Evolutionary conservation across 768 basidiomycete species (phyloP), one percentile per base, ranked within the genome.

Genomic region (Tulasnella sp.): DNA sequence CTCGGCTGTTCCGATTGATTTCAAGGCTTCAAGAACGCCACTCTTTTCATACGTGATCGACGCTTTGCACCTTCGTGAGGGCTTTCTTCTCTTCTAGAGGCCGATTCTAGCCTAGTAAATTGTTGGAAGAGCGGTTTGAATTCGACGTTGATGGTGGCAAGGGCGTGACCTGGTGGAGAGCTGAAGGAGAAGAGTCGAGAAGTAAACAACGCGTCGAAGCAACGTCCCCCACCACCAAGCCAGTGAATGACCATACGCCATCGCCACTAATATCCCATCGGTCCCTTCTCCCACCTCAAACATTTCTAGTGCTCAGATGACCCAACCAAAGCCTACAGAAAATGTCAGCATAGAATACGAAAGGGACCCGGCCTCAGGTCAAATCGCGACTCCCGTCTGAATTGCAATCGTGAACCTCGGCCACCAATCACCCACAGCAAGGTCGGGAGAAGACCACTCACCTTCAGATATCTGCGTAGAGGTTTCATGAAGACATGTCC

Each of bases 361-460:
- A 3, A 25, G 9, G 19, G n/a, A 58, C 19, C 54, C 54, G n/a
- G n/a, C n/a, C 19, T 22, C 54, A n/a, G n/a, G n/a, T 58, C 15
- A 58, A 58, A 29, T 67, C 74, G 6, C 64, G 69, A n/a, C 64
- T 75, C 31, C 69, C 74, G 37, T 75, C 69, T 67, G 74, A 75
- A 75, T 70, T 75, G 25, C 54, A 75, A 70, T 38, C 74, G 19
- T 9, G 31, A 25, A n/a, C 25, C 38, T 54, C 3, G 49, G 49
- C 25, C 37, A 7, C 19, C 36, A 31, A 74, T 37, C 74, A 25
- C 38, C 74, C 22, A 37, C 49, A 34, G 45, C 72, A 4, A 15
- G 49, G 7, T 8, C 36, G 29, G 42, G 40, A 25, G 72, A 74
- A 6, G n/a, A 37, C n/a, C 9, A 37, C 34, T 49, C 72, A 11